Conservation (phyloP, 2,329 filamentous ascomycete species). For the Phialophora chinensis region DNA sequence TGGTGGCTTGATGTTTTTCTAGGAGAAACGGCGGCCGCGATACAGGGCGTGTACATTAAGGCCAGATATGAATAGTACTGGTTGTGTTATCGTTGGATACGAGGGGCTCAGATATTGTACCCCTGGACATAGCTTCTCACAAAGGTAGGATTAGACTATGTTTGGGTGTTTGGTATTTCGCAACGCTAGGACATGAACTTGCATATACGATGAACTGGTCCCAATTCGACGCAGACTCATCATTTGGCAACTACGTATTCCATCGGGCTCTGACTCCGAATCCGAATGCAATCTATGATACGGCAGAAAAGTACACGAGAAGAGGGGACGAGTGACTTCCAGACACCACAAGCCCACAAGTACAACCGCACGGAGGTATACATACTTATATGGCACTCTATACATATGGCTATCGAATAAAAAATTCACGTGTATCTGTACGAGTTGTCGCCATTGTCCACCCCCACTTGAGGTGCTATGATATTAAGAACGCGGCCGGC, state of each 20-base stretch:
- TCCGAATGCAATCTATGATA: background rate
- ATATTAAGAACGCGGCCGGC: too few relatives aligned
- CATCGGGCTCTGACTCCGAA: background rate
- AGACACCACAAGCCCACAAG: too few relatives aligned
- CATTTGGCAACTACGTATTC: background rate
- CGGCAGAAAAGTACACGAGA: too few relatives aligned
- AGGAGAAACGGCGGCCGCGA: background rate
- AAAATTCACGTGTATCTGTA: too few relatives aligned
- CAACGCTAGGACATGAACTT: background rate
- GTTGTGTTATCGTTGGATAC: background rate
- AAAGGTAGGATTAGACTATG: background rate
- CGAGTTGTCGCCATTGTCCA: too few relatives aligned
- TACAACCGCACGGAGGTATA: too few relatives aligned
- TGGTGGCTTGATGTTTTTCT: conserved; percentile 32
- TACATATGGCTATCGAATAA: too few relatives aligned
- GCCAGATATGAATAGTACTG: background rate
- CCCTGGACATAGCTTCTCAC: background rate
- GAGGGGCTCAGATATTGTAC: background rate
- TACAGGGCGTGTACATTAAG: background rate
- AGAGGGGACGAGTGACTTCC: too few relatives aligned
- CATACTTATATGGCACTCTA: too few relatives aligned
- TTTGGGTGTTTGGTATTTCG: background rate
- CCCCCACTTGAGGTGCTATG: too few relatives aligned
- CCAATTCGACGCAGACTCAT: background rate
- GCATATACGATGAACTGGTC: background rate